A percentile compares a stretch with the other conserved stretches of the same genome.
Conservation (phyloP, 768 basidiomycete species). For the Gautieria morchelliformis region DNA sequence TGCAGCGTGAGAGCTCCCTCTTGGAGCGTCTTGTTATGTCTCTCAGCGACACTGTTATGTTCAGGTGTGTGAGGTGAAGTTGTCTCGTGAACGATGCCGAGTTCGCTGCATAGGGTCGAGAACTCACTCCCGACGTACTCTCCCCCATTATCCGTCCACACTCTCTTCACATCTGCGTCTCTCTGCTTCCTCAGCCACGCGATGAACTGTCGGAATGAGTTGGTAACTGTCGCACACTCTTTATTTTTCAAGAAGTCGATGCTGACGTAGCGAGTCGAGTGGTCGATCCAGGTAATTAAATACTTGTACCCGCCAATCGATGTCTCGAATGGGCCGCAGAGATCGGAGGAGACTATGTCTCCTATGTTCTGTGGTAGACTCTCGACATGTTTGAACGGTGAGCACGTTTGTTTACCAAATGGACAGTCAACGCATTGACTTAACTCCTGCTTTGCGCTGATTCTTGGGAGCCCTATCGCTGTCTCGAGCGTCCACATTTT, state of each 20-base stretch:
- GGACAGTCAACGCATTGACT: neutral
- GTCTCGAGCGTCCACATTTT: neutral
- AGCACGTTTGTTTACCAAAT: neutral
- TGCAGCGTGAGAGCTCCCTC: conserved; percentile 18
- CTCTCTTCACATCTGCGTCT: neutral
- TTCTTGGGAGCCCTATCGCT: neutral
- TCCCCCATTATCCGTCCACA: conserved; percentile 18
- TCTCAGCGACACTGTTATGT: conserved; percentile 24
- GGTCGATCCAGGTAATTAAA: neutral
- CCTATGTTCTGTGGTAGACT: neutral
- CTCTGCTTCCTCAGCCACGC: neutral
- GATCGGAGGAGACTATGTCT: neutral
- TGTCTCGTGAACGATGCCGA: conserved; percentile 18
- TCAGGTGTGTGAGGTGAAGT: conserved; percentile 21
- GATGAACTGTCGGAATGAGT: neutral
- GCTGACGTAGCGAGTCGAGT: neutral
- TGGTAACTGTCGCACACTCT: neutral
- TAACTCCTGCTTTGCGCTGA: neutral
- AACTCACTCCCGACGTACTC: conserved; percentile 21
- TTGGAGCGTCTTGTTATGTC: conserved; percentile 18
- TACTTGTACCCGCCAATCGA: neutral
- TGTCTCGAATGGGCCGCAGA: neutral
- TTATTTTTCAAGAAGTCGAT: neutral
- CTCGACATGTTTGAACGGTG: neutral
- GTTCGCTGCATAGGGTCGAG: conserved; percentile 6